phyloP scores from a whole-genome alignment of 2,329 filamentous ascomycete species.

The Thielaviopsis euricoi region DNA sequence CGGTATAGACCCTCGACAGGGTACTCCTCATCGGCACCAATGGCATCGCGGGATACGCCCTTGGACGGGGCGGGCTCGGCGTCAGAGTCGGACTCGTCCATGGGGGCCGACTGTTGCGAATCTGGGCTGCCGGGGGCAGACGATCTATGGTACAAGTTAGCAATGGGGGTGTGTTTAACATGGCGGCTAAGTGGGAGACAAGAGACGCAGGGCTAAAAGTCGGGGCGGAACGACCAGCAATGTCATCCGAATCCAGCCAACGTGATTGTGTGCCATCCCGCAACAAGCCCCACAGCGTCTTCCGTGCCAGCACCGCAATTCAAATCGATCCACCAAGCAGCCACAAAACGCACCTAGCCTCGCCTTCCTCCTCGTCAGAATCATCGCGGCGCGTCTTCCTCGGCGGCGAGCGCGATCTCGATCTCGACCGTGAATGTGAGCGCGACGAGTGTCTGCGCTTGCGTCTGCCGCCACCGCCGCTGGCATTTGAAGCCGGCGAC shows the following conservation, averaged over 20 bases:
- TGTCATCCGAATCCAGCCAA: too few species aligned
- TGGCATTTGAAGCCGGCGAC: slow-evolving; percentile 2
- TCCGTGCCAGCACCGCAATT: not conserved
- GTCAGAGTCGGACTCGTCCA: slow-evolving; percentile 71
- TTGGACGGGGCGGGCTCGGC: slow-evolving; percentile 29
- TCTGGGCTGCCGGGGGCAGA: slow-evolving; percentile 51
- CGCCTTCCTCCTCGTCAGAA: slow-evolving; percentile 52
- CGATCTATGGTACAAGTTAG: slow-evolving; percentile 34
- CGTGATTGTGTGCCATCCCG: too few species aligned
- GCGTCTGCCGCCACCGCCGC: not conserved
- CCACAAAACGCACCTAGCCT: slow-evolving; percentile 34
- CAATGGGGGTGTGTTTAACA: not conserved
- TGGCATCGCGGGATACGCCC: slow-evolving; percentile 29
- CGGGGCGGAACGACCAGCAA: too few species aligned
- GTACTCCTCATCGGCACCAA: slow-evolving; percentile 45
- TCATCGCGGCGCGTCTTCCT: slow-evolving; percentile 21
- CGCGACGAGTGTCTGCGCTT: slow-evolving; percentile 3
- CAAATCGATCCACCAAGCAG: too few species aligned
- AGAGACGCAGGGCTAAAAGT: too few species aligned
- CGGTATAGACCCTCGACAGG: slow-evolving; percentile 78
- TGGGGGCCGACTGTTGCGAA: slow-evolving; percentile 67
- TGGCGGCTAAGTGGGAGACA: not conserved
- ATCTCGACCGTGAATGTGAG: slow-evolving; percentile 13
- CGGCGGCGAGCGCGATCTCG: slow-evolving; percentile 21
- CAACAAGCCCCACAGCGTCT: not conserved